Evolutionary conservation across 139 green algal species (phyloP), one percentile per base, ranked within the genome.

Genomic region (Astrephomene gubernaculifera): DNA sequence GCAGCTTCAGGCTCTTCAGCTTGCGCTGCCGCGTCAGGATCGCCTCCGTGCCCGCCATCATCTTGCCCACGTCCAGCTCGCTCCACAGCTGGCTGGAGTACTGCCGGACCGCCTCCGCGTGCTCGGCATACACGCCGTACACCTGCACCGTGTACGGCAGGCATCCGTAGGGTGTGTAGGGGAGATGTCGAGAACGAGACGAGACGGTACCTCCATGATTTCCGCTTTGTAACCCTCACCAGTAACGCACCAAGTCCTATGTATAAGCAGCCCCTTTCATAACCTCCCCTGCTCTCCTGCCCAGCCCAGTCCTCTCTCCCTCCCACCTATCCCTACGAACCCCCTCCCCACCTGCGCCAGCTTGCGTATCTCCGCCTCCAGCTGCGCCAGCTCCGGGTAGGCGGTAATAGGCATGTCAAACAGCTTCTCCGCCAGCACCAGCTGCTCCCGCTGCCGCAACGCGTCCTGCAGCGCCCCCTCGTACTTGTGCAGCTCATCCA

Each of bases 351-450:
- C 83, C 86, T 90, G 87, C 41, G 83, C 65, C 71, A 96, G 90
- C 84, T 92, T 93, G 71, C 94, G 89, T 38, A 97, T 89, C 86
- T 95, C 92, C n/a, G 75, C 39, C 81, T 95, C 92, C 54, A 94
- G 78, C 89, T 92, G 82, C 2, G 83, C 74, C 33, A 98, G 89
- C 53, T 89, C 83, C 1, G 94, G 94, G 82, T 96, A 97, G 80
- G 82, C 88, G 27, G 93, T 96, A 69, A 96, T 92, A 19, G 93
- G 85, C 87, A 98, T 93, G 79, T 94, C 92, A 82, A 98, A 98
- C 31, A 97, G 92, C 86, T 96, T 96, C 92, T 98, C 89, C 25
- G 95, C 94, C 44, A 96, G 89, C 63, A 93, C 91, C 79, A 98
- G 90, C 86, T 91, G 81, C 86, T 98, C 95, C 39, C 93, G 90